These are phyloP conservation scores for Lenwebbia sp. DNA, from an alignment of 345 rosid genomes.

Conservation along the genomic window DNA sequence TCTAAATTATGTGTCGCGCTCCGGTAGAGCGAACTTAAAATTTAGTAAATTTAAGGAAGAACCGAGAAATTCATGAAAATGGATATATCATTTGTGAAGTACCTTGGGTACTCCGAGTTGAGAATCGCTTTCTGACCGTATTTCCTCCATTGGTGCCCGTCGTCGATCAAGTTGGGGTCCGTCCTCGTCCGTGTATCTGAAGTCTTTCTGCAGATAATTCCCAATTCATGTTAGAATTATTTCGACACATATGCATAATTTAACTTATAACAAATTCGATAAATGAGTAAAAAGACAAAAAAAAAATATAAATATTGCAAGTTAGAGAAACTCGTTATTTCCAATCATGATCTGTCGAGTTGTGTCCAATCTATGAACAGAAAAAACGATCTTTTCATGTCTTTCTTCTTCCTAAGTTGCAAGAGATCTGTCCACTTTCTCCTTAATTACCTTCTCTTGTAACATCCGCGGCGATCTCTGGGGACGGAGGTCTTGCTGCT, in stretches of 20 bases:
- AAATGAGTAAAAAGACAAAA: neutral
- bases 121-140: constrained; percentile 49
- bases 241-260: neutral
- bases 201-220: constrained; percentile 14
- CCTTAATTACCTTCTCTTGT: constrained; percentile 12
- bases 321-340: neutral
- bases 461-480: constrained; percentile 13
- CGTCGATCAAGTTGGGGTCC: constrained; percentile 17
- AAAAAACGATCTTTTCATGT: neutral
- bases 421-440: neutral
- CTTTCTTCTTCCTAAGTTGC: neutral
- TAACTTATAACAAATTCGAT: neutral
- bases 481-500: constrained; percentile 3
- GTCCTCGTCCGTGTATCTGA: constrained; percentile 3
- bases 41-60: neutral
- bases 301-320: neutral
- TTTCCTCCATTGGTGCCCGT: constrained; percentile 47
- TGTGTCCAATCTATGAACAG: neutral
- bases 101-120: constrained; percentile 29
- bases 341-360: neutral
- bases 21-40: neutral
- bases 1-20: neutral
- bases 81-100: neutral
- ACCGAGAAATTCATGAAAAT: neutral
- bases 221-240: neutral